A percentile compares a stretch with the other conserved stretches of the same genome.
These are phyloP conservation scores for Chrysochromulina tobinii DNA, from an alignment of 78 protist genomes.

Conservation along the genomic window DNA sequence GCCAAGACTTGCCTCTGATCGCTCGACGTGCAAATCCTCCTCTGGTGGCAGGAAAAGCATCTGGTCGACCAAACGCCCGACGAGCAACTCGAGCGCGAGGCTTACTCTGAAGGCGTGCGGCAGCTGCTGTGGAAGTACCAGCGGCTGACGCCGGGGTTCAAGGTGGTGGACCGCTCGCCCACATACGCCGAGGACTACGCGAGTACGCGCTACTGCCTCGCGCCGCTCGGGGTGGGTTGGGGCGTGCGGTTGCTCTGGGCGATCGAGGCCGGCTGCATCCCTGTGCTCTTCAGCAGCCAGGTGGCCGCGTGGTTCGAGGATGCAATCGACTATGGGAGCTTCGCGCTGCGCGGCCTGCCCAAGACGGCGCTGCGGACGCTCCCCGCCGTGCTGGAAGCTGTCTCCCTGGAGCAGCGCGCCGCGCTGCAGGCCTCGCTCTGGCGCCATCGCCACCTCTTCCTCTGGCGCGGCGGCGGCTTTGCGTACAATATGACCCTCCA, in stretches of 20 bases:
- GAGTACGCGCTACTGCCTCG: background rate
- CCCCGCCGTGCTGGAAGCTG: background rate
- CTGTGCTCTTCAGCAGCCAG: background rate
- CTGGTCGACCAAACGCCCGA: background rate
- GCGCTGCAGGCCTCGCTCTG: background rate
- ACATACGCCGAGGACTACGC: background rate
- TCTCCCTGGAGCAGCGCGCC: background rate
- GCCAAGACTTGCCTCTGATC: too few relatives aligned
- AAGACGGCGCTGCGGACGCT: background rate
- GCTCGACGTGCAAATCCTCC: too few relatives aligned
- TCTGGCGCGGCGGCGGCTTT: background rate
- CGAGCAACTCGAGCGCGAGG: background rate
- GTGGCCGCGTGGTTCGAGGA: background rate
- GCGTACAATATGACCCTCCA: background rate
- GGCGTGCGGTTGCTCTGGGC: conserved; percentile 5
- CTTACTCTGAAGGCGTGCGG: conserved; percentile 6
- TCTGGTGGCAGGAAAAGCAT: too few relatives aligned
- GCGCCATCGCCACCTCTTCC: background rate
- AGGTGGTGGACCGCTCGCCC: background rate
- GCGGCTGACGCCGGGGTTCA: background rate
- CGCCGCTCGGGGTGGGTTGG: conserved; percentile 1
- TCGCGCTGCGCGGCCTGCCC: background rate
- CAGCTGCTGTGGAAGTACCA: conserved; percentile 10
- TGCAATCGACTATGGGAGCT: background rate
- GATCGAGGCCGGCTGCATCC: background rate